Base-by-base conservation (phyloP, 2,329 filamentous ascomycete species). In the Fusarium nodosum region DNA sequence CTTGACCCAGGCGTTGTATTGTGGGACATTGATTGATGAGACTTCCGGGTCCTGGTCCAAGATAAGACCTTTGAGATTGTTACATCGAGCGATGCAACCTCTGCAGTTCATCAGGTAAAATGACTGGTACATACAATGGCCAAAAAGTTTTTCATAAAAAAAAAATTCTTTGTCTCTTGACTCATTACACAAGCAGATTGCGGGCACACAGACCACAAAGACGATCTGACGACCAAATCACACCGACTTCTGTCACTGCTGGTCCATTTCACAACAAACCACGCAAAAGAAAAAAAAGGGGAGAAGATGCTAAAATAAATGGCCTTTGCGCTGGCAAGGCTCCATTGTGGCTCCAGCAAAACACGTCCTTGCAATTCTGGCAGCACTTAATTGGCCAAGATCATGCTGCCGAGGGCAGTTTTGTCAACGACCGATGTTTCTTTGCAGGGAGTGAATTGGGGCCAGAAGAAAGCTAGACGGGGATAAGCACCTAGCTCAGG, bases 401-500 rank as follows among this genome's bases (percentile, higher is more conserved):
- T 38, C 30, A 30, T 46, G 41, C 46, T 54, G 28, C 31, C 33
- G 60, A 67, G 48, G 56, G 28, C 44, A 55, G 42, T 50, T 50
- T 63, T 59, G 45, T 57, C 30, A 66, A 50, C 45, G 66, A 62
- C 60, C 61, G 60, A 67, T 64, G 64, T 60, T 66, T 61, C 56
- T 45, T 65, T 68, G 61, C 70, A 73, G 60, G 58, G 71, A 56
- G 52, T 34, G 42, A 64, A 58, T 62, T 58, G 64, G 73, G 66
- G 36, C 56, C 59, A 65, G 45, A 62, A 60, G 33, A 57, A 54
- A 56, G 39, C 60, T 60, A 53, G 60, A 56, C 71, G 53, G 51
- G 71, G 69, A 56, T 68, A 31, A 55, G 41, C 56, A 52, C 63
- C 52, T 72, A 59, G 71, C 56, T 57, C 68, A 75, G 73, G 73